Base-by-base conservation (phyloP, 1,284 basidiomycete genomes). In the Boletellus deceptivus region DNA sequence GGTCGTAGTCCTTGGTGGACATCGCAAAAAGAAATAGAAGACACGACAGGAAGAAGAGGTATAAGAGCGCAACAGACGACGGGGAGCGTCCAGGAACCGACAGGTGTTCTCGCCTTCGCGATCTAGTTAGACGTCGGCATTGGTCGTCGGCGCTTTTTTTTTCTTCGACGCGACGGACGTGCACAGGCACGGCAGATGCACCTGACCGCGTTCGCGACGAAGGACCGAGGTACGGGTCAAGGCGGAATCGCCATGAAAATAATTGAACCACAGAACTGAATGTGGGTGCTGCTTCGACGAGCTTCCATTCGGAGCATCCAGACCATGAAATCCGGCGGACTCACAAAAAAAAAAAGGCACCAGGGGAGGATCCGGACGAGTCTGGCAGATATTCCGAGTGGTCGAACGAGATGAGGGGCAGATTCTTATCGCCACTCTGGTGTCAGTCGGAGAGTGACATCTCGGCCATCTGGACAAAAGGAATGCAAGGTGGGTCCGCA, bases 1-100 rank as follows among this genome's bases (percentile, higher is more conserved):
- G 58, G 55, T 69, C 67, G 40, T 72, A 69, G 65, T 69, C 70
- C 20, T 70, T 70, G 43, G 57, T n/a, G 17, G 52, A 51, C 55
- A 57, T 57, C 50, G 55, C 36, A 39, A 38, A 22, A 45, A 27
- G 41, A 3, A 35, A 20, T 4, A 31, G 17, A 20, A 40, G 20
- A 35, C 41, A 17, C 2, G 33, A 24, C 20, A 3, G 8, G 2
- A 53, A 44, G 46, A n/a, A 1, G 25, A 17, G 45, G 40, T 61
- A 58, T 56, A 59, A 65, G 43, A 54, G 38, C 24, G 48, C 40
- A 49, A 48, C n/a, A n/a, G 43, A 39, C 18, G 44, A 22, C 16
- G 39, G 45, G 14, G 31, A 25, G 29, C 6, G 33, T 43, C 35
- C 43, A 20, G 34, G n/a, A 27, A 18, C 41, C 6, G 27, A 24